phyloP scores from a whole-genome alignment of 495 filamentous ascomycete species.

The Daldinia caldariorum region DNA sequence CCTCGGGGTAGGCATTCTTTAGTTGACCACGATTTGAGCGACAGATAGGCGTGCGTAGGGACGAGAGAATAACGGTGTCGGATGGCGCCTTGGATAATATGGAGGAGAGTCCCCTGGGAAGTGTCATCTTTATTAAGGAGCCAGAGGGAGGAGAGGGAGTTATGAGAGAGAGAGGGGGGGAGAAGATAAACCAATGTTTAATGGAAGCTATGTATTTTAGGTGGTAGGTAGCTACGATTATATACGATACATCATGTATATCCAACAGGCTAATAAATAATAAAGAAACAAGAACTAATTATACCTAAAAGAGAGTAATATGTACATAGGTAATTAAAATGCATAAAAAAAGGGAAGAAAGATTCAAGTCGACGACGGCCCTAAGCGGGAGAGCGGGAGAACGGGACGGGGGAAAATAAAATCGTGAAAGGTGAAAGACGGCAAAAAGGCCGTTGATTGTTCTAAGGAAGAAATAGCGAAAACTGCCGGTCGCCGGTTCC shows the following conservation, averaged over 20 bases:
- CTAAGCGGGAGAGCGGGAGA: neutral
- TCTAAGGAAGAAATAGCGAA: slow-evolving; percentile 3
- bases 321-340: slow-evolving; percentile 5
- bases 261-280: too few relatives aligned
- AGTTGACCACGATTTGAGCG: slow-evolving; percentile 85
- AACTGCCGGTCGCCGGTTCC: slow-evolving; percentile 44
- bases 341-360: neutral
- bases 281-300: too few relatives aligned
- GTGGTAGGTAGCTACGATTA: neutral
- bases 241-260: slow-evolving; percentile 2
- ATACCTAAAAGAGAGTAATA: too few relatives aligned
- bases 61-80: slow-evolving; percentile 89
- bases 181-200: neutral
- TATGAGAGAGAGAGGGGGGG: neutral
- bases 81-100: slow-evolving; percentile 82
- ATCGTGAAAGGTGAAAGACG: slow-evolving; percentile 2
- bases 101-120: slow-evolving; percentile 70
- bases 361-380: neutral
- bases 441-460: neutral
- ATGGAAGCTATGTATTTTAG: too few relatives aligned
- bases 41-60: slow-evolving; percentile 84
- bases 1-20: slow-evolving; percentile 89
- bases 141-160: neutral
- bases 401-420: slow-evolving; percentile 5
- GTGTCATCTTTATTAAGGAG: slow-evolving; percentile 37